Conservation (phyloP, 192 early-diverging fungal genomes). For the Podila horticola region DNA sequence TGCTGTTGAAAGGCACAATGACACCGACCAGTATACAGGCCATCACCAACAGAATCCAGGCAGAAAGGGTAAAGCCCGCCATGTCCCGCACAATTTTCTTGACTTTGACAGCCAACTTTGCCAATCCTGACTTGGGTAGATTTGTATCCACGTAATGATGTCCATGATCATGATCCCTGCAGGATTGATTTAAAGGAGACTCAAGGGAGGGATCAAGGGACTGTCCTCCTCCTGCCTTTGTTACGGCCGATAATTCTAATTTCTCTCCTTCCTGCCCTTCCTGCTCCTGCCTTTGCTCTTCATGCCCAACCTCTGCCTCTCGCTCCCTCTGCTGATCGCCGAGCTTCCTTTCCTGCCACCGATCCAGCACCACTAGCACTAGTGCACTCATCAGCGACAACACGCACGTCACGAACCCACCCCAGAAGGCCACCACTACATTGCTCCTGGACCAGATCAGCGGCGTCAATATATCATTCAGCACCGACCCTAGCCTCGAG, state of each 20-base stretch:
- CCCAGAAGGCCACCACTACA: slow-evolving; percentile 57
- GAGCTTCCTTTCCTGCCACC: slow-evolving; percentile 11
- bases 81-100: neutral
- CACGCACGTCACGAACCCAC: slow-evolving; percentile 59
- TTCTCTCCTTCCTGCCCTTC: too few species aligned
- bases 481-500: slow-evolving; percentile 56
- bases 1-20: slow-evolving; percentile 71
- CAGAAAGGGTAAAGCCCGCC: slow-evolving; percentile 49
- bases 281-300: neutral
- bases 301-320: neutral
- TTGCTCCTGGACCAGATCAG: slow-evolving; percentile 49
- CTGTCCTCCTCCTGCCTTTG: too few species aligned
- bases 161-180: too few species aligned
- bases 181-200: too few species aligned
- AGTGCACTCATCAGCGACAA: slow-evolving; percentile 52
- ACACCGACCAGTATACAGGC: slow-evolving; percentile 63
- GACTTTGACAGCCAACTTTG: too few species aligned
- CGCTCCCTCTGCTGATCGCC: slow-evolving; percentile 16
- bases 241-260: too few species aligned
- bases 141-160: too few species aligned
- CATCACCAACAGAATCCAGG: slow-evolving; percentile 59
- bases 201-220: too few species aligned
- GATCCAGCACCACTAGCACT: slow-evolving; percentile 51
- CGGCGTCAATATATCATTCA: slow-evolving; percentile 67
- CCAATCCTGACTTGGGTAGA: too few species aligned